These are phyloP conservation scores for Aphanomyces euteiches DNA, from an alignment of 352 stramenopile genomes.

Conservation along the genomic window DNA sequence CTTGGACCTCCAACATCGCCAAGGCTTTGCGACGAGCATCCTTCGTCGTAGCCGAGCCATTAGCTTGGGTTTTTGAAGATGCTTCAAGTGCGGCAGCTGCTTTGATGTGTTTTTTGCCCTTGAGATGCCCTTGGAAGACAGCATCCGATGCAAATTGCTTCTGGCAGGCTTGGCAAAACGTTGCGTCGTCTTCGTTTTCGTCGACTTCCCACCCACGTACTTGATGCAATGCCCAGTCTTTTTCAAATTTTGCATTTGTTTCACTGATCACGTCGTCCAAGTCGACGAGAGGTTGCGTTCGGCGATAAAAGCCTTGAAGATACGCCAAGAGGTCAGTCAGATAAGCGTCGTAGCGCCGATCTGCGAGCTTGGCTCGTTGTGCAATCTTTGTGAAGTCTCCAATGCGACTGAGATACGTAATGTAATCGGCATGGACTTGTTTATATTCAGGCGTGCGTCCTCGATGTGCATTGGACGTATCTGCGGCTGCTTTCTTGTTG, in stretches of 20 bases:
- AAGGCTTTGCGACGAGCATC: conserved; percentile 39
- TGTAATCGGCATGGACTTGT: conserved; percentile 51
- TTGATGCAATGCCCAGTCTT: conserved; percentile 63
- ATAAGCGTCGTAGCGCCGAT: conserved; percentile 59
- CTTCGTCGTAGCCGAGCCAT: background rate
- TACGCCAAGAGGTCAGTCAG: conserved; percentile 73
- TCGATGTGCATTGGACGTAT: conserved; percentile 13
- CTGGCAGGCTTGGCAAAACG: conserved; percentile 63
- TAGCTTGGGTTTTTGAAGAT: background rate
- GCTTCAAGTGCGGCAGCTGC: conserved; percentile 33
- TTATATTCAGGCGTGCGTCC: conserved; percentile 30
- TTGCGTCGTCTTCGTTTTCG: conserved; percentile 19
- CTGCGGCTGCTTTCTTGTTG: conserved; percentile 22
- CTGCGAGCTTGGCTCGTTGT: conserved; percentile 52
- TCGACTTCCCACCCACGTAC: conserved; percentile 53
- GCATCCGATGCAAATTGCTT: conserved; percentile 72
- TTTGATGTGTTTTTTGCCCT: conserved; percentile 79
- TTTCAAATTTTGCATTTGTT: conserved; percentile 78
- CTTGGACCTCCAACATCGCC: conserved; percentile 68
- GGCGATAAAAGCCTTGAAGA: conserved; percentile 81
- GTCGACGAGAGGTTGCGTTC: conserved; percentile 84
- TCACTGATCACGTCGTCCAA: conserved; percentile 81
- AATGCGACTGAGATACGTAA: conserved; percentile 66
- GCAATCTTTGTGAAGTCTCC: conserved; percentile 63
- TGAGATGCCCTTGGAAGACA: conserved; percentile 68